These are phyloP conservation scores for Populus alba DNA, from an alignment of 345 rosid genomes.

Conservation along the genomic window DNA sequence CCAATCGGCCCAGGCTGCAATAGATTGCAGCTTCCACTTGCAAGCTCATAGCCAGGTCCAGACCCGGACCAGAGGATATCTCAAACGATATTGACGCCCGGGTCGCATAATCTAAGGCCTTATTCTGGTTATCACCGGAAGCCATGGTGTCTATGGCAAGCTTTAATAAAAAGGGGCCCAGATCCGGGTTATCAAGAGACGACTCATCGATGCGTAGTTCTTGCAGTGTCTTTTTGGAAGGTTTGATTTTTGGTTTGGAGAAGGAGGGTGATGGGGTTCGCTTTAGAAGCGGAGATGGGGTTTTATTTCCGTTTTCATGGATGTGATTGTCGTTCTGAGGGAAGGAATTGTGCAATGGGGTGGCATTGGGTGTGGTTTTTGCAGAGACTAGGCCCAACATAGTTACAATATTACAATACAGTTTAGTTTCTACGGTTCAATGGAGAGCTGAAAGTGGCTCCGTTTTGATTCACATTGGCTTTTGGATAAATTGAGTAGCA, in stretches of 20 bases:
- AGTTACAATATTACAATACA: background rate
- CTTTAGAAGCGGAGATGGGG: slow-evolving; percentile 23
- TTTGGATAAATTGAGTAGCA: background rate
- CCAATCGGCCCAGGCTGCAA: slow-evolving; percentile 39
- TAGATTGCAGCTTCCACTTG: slow-evolving; percentile 46
- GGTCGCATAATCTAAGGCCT: slow-evolving; percentile 39
- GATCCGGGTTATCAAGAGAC: slow-evolving; percentile 30
- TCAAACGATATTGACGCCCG: slow-evolving; percentile 44
- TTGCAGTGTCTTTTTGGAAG: slow-evolving; percentile 19
- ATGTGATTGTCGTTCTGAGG: slow-evolving; percentile 18
- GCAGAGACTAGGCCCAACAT: slow-evolving; percentile 36
- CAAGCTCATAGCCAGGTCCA: slow-evolving; percentile 45
- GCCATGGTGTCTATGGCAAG: slow-evolving; percentile 31
- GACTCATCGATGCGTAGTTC: slow-evolving; percentile 20
- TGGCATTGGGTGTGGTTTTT: slow-evolving; percentile 26
- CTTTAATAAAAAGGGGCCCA: slow-evolving; percentile 37
- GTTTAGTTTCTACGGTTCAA: background rate
- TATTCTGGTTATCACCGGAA: slow-evolving; percentile 27
- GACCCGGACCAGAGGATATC: slow-evolving; percentile 25
- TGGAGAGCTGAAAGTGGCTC: background rate
- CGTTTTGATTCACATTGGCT: background rate
- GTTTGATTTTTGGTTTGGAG: slow-evolving; percentile 16
- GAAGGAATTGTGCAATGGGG: slow-evolving; percentile 15
- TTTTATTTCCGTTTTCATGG: slow-evolving; percentile 4
- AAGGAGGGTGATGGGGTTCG: slow-evolving; percentile 28